Evolutionary conservation across 805 yeast species (phyloP).

Genomic region (Kluyveromyces lactis): DNA sequence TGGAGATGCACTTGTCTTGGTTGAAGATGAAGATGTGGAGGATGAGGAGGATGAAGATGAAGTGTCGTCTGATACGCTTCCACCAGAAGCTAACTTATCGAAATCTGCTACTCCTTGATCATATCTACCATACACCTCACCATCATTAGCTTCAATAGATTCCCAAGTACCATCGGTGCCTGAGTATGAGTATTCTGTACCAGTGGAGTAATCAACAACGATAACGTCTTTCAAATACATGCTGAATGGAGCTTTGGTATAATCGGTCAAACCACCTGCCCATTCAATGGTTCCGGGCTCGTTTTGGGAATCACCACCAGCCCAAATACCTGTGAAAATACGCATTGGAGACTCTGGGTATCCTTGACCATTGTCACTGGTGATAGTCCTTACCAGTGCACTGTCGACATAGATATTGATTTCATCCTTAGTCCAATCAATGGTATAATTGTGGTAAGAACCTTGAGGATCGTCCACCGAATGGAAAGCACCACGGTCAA

Average conservation of each 20-base stretch:
- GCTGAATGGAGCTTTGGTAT: constrained; percentile 54
- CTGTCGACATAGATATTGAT: constrained; percentile 74
- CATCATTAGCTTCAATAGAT: constrained; percentile 50
- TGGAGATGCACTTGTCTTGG: constrained; percentile 7
- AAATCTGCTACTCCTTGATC: constrained; percentile 38
- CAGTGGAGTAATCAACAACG: constrained; percentile 66
- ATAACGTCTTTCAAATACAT: constrained; percentile 53
- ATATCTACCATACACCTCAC: constrained; percentile 53
- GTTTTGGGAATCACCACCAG: constrained; percentile 69
- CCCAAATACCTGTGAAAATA: constrained; percentile 64
- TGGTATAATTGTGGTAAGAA: constrained; percentile 64
- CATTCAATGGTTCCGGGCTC: constrained; percentile 64
- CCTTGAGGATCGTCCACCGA: constrained; percentile 44
- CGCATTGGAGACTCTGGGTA: constrained; percentile 91
- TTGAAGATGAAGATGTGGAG: constrained; percentile 8
- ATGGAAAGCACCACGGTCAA: constrained; percentile 74
- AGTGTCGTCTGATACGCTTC: constrained; percentile 12
- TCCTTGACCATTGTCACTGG: constrained; percentile 48
- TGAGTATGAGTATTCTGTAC: constrained; percentile 45
- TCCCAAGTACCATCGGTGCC: constrained; percentile 51
- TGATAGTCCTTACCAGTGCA: constrained; percentile 51
- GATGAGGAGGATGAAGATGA: constrained; percentile 9
- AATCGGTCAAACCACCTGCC: constrained; percentile 75
- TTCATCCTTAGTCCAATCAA: constrained; percentile 71
- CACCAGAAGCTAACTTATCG: constrained; percentile 21